Base-by-base conservation (phyloP, 2,329 filamentous ascomycete genomes). In the Hysterium pulicare region DNA sequence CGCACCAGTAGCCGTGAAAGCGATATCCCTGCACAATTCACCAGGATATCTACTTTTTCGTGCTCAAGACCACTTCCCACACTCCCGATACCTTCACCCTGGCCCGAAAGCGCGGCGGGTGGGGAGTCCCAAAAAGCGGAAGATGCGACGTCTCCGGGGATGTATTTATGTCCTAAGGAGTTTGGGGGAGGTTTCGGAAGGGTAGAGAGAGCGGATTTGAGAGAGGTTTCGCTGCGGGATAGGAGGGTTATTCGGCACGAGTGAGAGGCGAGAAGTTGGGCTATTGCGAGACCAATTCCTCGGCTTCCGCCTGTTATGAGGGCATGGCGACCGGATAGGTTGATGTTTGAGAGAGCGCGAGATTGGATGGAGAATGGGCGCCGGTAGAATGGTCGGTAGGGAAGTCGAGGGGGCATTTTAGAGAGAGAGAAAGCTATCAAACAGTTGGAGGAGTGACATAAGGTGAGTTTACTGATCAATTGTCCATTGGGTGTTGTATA, bases 21-120 rank as follows among this genome's bases (percentile, higher is more conserved):
- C 0, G 83, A 75, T 17, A 90, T 72, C 8, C 89, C 90, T 0
- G 89, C 89, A 20, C 86, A 86, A 59, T 95, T 94, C 49, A 95
- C 76, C 1, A 95, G 76, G 22, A 91, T 55, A 28, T 66, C 59
- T 10, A 64, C 41, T 40, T 21, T 24, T 13, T 7, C 28, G 17
- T 8, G 17, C 33, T 19, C 13, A 15, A 6, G 3, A 6, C 17
- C 17, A 16, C 4, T 38, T 23, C 15, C 43, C 26, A 4, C 22
- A n/a, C n/a, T n/a, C n/a, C n/a, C n/a, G n/a, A n/a, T n/a, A n/a
- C n/a, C n/a, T n/a, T n/a, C n/a, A 47, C 2, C 28, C 5, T 31
- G 37, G 19, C 21, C n/a, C 10, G 36, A 30, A 43, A 30, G 45
- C 45, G 3, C 51, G 43, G 4, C 36, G 28, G 13, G 35, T 33